phyloP scores from a whole-genome alignment of 257 asterid genomes.

The Lithospermum erythrorhizon region DNA sequence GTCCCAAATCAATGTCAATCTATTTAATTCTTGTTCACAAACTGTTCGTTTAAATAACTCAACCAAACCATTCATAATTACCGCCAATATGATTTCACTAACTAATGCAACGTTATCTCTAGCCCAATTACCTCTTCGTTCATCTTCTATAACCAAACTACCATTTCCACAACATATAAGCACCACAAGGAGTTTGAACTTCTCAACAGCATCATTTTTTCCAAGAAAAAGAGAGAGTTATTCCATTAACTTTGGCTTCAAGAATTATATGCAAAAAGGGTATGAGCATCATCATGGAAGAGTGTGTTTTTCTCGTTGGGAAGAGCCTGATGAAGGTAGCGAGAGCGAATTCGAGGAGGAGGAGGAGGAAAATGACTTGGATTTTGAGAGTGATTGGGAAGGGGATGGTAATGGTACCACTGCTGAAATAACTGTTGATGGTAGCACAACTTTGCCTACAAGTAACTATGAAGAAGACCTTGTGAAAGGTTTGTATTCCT shows the following conservation, averaged over 20 bases:
- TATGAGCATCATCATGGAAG: background rate
- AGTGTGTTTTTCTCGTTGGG: conserved; percentile 27
- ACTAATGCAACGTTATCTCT: background rate
- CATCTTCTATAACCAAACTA: background rate
- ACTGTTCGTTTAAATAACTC: background rate
- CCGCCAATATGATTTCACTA: background rate
- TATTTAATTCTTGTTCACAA: background rate
- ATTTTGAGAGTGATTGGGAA: conserved; percentile 72
- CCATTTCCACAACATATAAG: too few relatives aligned
- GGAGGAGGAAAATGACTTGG: conserved; percentile 45
- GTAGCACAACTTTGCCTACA: conserved; percentile 18
- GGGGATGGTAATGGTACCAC: conserved; percentile 11
- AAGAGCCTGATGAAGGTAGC: conserved; percentile 60
- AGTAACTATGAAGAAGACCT: conserved; percentile 45
- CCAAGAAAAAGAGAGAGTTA: background rate
- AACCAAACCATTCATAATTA: background rate
- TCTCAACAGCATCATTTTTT: background rate
- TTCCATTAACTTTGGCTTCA: background rate
- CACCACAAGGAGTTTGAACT: background rate
- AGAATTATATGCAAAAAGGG: background rate
- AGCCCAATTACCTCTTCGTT: background rate
- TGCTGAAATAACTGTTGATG: conserved; percentile 13
- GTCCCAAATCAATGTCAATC: background rate
- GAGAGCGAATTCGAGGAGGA: conserved; percentile 31
- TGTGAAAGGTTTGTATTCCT: conserved; percentile 35